Base-by-base conservation (phyloP, 805 yeast genomes). In the Metschnikowia gelsemii region DNA sequence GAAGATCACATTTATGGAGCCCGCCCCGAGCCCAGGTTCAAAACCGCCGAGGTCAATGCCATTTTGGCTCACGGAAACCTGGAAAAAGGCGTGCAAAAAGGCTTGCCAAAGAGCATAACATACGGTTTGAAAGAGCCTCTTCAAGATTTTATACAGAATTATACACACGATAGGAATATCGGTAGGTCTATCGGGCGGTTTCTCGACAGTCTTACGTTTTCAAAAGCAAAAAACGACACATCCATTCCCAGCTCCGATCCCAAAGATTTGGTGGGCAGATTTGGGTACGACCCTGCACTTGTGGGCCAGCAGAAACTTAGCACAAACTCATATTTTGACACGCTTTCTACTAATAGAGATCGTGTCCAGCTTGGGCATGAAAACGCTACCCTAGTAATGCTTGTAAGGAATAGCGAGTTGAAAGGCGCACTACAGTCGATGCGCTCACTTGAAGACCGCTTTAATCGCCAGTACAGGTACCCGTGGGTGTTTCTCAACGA, bases 361-460 rank as follows among this genome's bases (percentile, higher is more conserved):
- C 55, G 66, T 38, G 38, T 47, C 14, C 69, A 66, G 42, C 43
- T 65, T 30, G 83, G 87, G 1, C 58, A 47, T 14, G 95, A 87
- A 55, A 89, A 88, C 59, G 97, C 97, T 3, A 84, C 95, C 0
- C 61, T 90, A 20, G 74, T 90, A 41, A 89, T 90, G 96, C 75
- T 90, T 20, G 95, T 86, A 28, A 70, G 97, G 41, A 89, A 89
- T 59, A 71, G 75, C 66, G 97, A 89, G 60, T 62, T 89, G 8
- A 70, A 74, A 8, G 89, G 84, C 1, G 96, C 93, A 0, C 61
- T 89, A 16, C 49, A 33, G 43, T 65, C 73, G 9, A 70, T 70
- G 61, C 52, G 75, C 38, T 65, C 71, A 17, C 56, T 70, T 12
- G 75, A 70, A 44, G 75, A 70, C 46, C 46, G 75, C 28, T 70